phyloP scores from a whole-genome alignment of 495 filamentous ascomycete species.

The Podospora comata region DNA sequence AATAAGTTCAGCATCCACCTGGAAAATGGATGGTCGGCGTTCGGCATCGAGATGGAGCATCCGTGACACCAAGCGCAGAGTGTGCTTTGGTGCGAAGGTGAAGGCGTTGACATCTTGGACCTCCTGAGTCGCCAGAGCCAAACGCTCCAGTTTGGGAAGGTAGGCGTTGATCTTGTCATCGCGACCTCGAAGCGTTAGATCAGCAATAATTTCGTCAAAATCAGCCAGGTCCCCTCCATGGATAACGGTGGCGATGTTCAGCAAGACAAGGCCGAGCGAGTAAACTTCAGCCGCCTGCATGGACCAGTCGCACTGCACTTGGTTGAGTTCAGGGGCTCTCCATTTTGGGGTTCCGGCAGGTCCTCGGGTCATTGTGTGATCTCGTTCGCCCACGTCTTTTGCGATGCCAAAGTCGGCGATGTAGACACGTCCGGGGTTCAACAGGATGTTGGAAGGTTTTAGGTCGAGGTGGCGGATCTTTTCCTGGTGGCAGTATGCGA shows the following conservation, averaged over 20 bases:
- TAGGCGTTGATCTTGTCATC: conserved; percentile 30
- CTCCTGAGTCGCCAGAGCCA: conserved; percentile 32
- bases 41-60: conserved; percentile 35
- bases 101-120: conserved; percentile 31
- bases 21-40: conserved; percentile 29
- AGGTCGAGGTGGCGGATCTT: conserved; percentile 43
- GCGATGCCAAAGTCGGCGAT: conserved; percentile 46
- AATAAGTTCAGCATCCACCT: conserved; percentile 34
- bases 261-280: conserved; percentile 35
- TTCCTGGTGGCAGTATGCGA: conserved; percentile 40
- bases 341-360: conserved; percentile 36
- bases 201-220: conserved; percentile 36
- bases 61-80: conserved; percentile 30
- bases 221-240: conserved; percentile 31
- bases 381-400: conserved; percentile 34
- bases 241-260: conserved; percentile 37
- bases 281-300: conserved; percentile 40
- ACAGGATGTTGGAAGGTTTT: conserved; percentile 44
- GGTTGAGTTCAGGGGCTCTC: conserved; percentile 36
- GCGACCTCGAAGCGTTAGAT: conserved; percentile 24
- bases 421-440: conserved; percentile 38
- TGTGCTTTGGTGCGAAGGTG: conserved; percentile 36
- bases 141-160: conserved; percentile 24
- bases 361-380: conserved; percentile 37
- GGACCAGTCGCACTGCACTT: conserved; percentile 32